Evolutionary conservation across 106 monocot species (phyloP).

Genomic region (Phalaenopsis equestris): DNA sequence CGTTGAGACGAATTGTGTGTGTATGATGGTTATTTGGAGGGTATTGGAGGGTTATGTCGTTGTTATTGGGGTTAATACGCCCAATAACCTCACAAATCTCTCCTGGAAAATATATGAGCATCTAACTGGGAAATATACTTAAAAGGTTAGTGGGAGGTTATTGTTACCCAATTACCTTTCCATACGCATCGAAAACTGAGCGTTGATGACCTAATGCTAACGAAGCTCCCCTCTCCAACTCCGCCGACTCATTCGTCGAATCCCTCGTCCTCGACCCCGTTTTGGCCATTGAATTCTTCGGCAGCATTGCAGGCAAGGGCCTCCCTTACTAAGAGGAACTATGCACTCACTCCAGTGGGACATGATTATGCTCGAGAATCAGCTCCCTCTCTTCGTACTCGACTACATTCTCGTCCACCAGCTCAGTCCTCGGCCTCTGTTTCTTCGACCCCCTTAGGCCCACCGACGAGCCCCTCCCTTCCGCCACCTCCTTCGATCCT

Average conservation of each 20-base stretch:
- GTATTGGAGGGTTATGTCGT: too few relatives aligned
- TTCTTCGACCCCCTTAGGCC: slow-evolving; percentile 81
- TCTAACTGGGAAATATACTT: too few relatives aligned
- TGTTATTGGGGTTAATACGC: too few relatives aligned
- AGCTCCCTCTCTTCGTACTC: slow-evolving; percentile 79
- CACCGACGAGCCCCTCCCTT: slow-evolving; percentile 44
- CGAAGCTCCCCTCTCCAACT: slow-evolving; percentile 26
- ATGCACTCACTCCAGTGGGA: slow-evolving; percentile 73
- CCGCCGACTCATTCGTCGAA: slow-evolving; percentile 40
- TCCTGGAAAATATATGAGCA: too few relatives aligned
- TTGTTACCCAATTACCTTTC: too few relatives aligned
- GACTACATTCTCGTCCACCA: slow-evolving; percentile 54
- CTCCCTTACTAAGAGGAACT: slow-evolving; percentile 41
- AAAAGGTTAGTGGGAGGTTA: too few relatives aligned
- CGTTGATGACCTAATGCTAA: slow-evolving; percentile 45
- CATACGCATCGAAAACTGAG: slow-evolving; percentile 46
- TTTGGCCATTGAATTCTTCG: slow-evolving; percentile 66
- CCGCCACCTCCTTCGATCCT: slow-evolving; percentile 18
- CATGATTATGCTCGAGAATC: slow-evolving; percentile 92
- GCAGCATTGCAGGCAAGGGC: slow-evolving; percentile 50
- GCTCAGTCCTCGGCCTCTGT: slow-evolving; percentile 34
- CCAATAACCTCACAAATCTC: too few relatives aligned
- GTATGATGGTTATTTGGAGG: too few relatives aligned
- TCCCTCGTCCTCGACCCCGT: slow-evolving; percentile 57
- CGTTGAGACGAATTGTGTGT: too few relatives aligned